phyloP scores from a whole-genome alignment of 2,329 filamentous ascomycete species.

The Cadophora gregata region DNA sequence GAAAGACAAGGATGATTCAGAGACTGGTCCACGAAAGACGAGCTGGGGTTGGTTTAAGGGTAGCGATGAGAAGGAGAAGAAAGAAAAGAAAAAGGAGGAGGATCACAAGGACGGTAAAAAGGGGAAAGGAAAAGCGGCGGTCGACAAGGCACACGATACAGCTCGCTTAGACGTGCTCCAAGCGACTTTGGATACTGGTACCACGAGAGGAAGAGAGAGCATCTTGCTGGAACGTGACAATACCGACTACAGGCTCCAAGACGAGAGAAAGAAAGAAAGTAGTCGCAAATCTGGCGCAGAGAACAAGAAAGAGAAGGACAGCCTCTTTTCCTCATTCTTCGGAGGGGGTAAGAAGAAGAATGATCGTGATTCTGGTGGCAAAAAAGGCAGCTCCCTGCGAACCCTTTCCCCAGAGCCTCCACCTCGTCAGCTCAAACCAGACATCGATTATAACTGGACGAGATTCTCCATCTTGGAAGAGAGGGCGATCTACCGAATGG shows the following conservation, averaged over 20 bases:
- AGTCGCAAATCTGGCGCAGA: conserved; percentile 73
- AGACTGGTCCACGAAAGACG: conserved; percentile 72
- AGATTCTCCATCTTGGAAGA: conserved; percentile 95
- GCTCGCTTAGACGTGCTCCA: conserved; percentile 86
- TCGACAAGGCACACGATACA: conserved; percentile 73
- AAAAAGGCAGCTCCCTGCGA: conserved; percentile 74
- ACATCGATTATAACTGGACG: conserved; percentile 96
- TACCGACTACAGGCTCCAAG: conserved; percentile 73
- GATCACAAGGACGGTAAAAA: conserved; percentile 66
- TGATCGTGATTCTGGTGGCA: conserved; percentile 74
- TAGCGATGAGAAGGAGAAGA: conserved; percentile 75
- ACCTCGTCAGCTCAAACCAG: conserved; percentile 75
- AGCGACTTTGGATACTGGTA: conserved; percentile 77
- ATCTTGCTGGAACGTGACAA: conserved; percentile 81
- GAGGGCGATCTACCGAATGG: conserved; percentile 97
- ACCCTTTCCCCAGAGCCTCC: conserved; percentile 83
- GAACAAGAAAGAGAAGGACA: conserved; percentile 89
- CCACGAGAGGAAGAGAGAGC: conserved; percentile 76
- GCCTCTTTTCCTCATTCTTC: conserved; percentile 93
- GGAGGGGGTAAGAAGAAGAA: conserved; percentile 87
- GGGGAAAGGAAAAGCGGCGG: conserved; percentile 64
- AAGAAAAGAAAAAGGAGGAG: conserved; percentile 67
- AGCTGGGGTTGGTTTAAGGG: conserved; percentile 86
- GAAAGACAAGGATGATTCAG: conserved; percentile 70
- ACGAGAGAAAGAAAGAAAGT: conserved; percentile 83